phyloP scores from a whole-genome alignment of 495 filamentous ascomycete species.

The Trichocladium uniseriatum region DNA sequence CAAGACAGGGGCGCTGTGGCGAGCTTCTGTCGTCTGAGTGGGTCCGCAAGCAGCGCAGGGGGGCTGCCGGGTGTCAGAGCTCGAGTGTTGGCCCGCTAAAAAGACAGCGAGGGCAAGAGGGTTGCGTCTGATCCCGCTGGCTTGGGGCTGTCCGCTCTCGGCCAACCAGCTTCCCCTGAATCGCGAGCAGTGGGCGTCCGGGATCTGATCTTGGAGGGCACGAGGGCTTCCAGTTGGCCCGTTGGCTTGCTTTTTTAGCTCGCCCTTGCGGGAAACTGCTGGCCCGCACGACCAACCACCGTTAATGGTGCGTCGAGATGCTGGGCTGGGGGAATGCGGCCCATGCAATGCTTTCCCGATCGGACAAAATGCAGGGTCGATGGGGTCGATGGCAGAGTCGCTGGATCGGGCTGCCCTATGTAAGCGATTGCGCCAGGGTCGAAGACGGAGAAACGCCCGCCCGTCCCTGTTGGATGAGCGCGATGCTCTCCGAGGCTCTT shows the following conservation, averaged over 20 bases:
- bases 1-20: constrained; percentile 20
- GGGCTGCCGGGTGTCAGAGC: too few species aligned
- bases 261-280: constrained; percentile 20
- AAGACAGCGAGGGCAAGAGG: background rate
- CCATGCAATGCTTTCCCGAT: constrained; percentile 18
- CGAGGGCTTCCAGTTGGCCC: constrained; percentile 15
- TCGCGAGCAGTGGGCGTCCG: constrained; percentile 13
- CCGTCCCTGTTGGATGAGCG: too few species aligned
- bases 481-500: too few species aligned
- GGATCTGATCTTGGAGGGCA: constrained; percentile 17
- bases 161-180: constrained; percentile 7
- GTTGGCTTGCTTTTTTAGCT: constrained; percentile 10
- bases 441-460: too few species aligned
- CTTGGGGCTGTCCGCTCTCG: background rate
- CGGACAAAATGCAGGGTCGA: constrained; percentile 14
- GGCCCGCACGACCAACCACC: constrained; percentile 20
- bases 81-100: too few species aligned
- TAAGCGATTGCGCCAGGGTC: constrained; percentile 2
- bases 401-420: constrained; percentile 18
- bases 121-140: constrained; percentile 11
- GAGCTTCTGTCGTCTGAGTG: constrained; percentile 15
- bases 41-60: constrained; percentile 1
- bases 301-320: constrained; percentile 1
- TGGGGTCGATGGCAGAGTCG: constrained; percentile 3
- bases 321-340: constrained; percentile 14